Conservation (phyloP, 306 rosid genomes). For the Alnus glutinosa region DNA sequence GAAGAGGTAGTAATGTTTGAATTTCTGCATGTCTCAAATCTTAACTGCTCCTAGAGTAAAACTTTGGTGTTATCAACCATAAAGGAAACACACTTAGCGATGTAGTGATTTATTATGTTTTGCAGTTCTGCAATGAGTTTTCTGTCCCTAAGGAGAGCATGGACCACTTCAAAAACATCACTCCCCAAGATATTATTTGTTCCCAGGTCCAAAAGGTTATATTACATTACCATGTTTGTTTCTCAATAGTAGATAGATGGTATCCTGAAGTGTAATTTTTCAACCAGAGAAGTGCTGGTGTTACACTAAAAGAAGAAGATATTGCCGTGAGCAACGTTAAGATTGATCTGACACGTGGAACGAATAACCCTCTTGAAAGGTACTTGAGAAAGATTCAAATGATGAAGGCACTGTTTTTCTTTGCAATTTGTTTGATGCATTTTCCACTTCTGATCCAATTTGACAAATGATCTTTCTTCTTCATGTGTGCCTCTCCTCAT, state of each 20-base stretch:
- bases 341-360: constrained; percentile 86
- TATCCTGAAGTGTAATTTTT: constrained; percentile 11
- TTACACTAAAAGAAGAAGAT: constrained; percentile 69
- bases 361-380: constrained; percentile 78
- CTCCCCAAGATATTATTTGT: constrained; percentile 81
- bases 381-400: constrained; percentile 31
- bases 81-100: not conserved
- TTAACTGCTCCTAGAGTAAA: not conserved
- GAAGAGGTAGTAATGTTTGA: constrained; percentile 1
- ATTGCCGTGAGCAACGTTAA: constrained; percentile 64
- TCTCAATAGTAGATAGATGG: not conserved
- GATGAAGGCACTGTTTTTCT: constrained; percentile 7
- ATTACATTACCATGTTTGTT: not conserved
- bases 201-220: constrained; percentile 60
- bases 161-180: constrained; percentile 60
- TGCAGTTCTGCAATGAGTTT: constrained; percentile 88
- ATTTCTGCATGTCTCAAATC: not conserved
- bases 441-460: constrained; percentile 5
- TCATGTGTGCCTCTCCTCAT: constrained; percentile 46
- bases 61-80: not conserved
- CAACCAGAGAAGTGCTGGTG: constrained; percentile 50
- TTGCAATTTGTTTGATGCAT: not conserved
- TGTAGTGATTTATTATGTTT: constrained; percentile 14
- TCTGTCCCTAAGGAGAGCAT: constrained; percentile 77
- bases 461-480: constrained; percentile 29